Evolutionary conservation across 169 alveolate genomes (phyloP).

Genomic region (Plasmodium cynomolgi): DNA sequence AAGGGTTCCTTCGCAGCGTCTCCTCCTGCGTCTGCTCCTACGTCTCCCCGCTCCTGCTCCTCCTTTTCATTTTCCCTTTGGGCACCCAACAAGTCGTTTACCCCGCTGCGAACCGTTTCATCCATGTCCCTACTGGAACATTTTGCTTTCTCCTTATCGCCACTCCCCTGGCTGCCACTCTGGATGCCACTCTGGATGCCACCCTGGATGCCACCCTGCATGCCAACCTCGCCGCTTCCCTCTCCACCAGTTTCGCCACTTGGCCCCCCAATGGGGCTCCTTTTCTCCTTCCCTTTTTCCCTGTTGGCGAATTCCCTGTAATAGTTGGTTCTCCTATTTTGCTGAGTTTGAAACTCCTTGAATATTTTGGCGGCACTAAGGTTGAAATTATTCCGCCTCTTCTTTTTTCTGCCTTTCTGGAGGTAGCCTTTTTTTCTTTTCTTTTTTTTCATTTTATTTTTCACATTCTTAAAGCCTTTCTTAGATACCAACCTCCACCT

Average conservation of each 20-base stretch:
- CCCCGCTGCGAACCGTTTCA: not conserved
- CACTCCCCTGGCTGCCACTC: not conserved
- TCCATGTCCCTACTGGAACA: not conserved
- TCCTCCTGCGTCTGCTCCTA: not conserved
- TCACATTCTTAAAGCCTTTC: slow-evolving; percentile 8
- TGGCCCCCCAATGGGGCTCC: not conserved
- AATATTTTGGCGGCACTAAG: not conserved
- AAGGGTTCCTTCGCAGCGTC: not conserved
- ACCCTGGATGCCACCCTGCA: not conserved
- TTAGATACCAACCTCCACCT: slow-evolving; percentile 22
- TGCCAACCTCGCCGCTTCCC: not conserved
- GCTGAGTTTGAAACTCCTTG: slow-evolving; percentile 1
- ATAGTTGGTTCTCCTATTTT: not conserved
- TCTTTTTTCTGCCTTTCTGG: not conserved
- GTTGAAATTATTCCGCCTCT: not conserved
- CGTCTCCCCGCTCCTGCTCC: not conserved
- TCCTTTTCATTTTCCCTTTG: slow-evolving; percentile 1
- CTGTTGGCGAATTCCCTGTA: not conserved
- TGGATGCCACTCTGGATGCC: not conserved
- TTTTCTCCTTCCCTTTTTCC: not conserved
- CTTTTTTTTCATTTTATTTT: slow-evolving; percentile 22
- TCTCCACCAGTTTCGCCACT: not conserved
- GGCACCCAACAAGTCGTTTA: not conserved
- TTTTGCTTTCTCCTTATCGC: not conserved
- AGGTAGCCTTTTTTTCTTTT: not conserved